Evolutionary conservation across 805 yeast genomes (phyloP), one percentile per base, ranked within the genome.

Genomic region (Jamesozyma spencerorum): DNA sequence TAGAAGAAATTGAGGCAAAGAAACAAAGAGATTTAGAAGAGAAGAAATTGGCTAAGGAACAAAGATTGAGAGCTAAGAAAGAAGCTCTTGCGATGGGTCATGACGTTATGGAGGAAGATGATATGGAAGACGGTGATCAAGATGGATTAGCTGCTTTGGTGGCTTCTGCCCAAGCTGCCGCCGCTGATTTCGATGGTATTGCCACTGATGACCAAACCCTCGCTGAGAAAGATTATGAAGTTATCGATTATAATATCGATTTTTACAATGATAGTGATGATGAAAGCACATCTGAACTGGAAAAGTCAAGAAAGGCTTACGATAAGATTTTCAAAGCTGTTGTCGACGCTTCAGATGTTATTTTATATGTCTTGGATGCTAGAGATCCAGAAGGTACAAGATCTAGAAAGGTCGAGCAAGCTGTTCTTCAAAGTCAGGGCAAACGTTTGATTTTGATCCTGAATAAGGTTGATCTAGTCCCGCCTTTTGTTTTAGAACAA

Each of bases 371-470:
- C n/a, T 68, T 90, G 56, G 98, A 90, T 65, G 95, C 98, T 1
- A 80, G 98, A 63, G 96, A 92, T 63, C 98, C 98, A 41, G 95
- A 85, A 62, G 80, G 86, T 15, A 90, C 97, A 2, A 77, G 98
- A 57, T 87, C 97, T 7, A 77, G 79, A 59, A 85, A 78, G 58
- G 88, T 92, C 32, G 98, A 92, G 69, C 83, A 85, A 59, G 85
- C 94, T 2, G 86, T 92, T 35, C 65, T 88, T 45, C 81, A 80
- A 55, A 75, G 77, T 51, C 83, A 84, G 45, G 60, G 64, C 35
- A 92, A 92, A 63, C 75, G 97, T 57, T 71, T 92, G 47, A 84
- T 92, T 41, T 75, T 87, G 51, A 75, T 90, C 34, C 67, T 92
- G 51, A 92, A 92, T 70, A 92, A 92, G 64, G 84, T 92, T 44